These are phyloP conservation scores for Fusarium brevicatenulatum DNA, from an alignment of 2,329 filamentous ascomycete species.

Conservation along the genomic window DNA sequence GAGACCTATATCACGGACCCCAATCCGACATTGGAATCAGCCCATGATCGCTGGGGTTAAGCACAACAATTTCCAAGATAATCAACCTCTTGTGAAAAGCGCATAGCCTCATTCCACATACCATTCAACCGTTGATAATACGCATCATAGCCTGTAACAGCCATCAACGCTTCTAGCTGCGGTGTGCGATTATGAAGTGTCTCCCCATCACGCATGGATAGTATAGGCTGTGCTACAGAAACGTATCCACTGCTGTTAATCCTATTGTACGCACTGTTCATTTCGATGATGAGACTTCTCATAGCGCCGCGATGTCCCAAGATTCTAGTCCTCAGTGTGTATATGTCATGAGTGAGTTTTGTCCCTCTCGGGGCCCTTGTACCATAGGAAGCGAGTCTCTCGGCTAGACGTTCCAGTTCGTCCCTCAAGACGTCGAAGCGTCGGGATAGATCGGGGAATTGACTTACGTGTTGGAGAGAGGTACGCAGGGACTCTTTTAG, in stretches of 20 bases:
- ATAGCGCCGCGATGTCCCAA: neutral
- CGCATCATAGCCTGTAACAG: neutral
- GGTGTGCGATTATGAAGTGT: neutral
- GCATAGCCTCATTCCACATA: neutral
- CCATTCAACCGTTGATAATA: neutral
- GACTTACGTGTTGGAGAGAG: neutral
- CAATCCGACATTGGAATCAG: no score
- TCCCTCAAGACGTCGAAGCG: neutral
- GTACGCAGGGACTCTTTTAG: neutral
- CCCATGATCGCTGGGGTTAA: fast-evolving
- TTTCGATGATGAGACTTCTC: neutral
- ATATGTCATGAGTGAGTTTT: neutral
- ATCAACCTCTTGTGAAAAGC: neutral
- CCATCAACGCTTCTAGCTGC: neutral
- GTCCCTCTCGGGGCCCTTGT: fast-evolving
- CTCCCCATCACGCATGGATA: neutral
- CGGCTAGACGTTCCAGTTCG: neutral
- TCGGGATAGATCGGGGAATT: neutral
- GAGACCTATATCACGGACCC: fast-evolving
- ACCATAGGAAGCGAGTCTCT: neutral
- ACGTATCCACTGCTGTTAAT: neutral
- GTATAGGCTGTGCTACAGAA: neutral
- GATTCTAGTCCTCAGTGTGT: neutral
- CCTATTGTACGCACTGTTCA: neutral
- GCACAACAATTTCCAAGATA: neutral